phyloP scores from a whole-genome alignment of 164 flowering plant species.

The Vitis rupestris region DNA sequence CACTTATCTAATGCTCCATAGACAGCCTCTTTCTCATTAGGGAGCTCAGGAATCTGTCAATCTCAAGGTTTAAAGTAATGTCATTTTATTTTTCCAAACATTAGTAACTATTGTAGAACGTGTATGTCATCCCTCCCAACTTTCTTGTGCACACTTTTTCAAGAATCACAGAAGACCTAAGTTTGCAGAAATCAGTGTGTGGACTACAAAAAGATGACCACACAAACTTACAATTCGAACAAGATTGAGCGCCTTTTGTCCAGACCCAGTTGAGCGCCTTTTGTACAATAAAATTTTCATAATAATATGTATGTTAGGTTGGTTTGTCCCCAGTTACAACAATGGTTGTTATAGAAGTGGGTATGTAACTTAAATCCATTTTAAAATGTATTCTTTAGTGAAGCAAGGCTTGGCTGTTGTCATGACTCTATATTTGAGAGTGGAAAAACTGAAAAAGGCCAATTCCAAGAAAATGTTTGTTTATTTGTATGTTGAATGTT shows the following conservation, averaged over 20 bases:
- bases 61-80: constrained; percentile 11
- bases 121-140: neutral
- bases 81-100: neutral
- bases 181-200: neutral
- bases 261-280: constrained; percentile 59
- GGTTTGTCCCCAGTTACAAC: too few relatives aligned
- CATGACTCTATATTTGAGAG: too few relatives aligned
- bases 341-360: too few relatives aligned
- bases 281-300: too few relatives aligned
- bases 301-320: too few relatives aligned
- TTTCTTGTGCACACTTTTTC: neutral
- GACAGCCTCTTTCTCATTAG: constrained; percentile 84
- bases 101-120: neutral
- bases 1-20: constrained; percentile 91
- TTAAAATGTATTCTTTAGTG: too few relatives aligned
- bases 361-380: too few relatives aligned
- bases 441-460: too few relatives aligned
- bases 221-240: constrained; percentile 56
- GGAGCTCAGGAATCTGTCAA: constrained; percentile 65
- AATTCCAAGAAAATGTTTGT: too few relatives aligned
- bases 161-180: neutral
- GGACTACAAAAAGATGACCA: neutral
- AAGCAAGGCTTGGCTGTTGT: too few relatives aligned
- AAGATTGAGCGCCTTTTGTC: constrained; percentile 83
- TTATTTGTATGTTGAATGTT: too few relatives aligned